Percentiles rank a stretch among this genome's conserved stretches.
These are phyloP conservation scores for Tympanopsis confertula DNA, from an alignment of 2,329 filamentous ascomycete genomes.

Conservation along the genomic window DNA sequence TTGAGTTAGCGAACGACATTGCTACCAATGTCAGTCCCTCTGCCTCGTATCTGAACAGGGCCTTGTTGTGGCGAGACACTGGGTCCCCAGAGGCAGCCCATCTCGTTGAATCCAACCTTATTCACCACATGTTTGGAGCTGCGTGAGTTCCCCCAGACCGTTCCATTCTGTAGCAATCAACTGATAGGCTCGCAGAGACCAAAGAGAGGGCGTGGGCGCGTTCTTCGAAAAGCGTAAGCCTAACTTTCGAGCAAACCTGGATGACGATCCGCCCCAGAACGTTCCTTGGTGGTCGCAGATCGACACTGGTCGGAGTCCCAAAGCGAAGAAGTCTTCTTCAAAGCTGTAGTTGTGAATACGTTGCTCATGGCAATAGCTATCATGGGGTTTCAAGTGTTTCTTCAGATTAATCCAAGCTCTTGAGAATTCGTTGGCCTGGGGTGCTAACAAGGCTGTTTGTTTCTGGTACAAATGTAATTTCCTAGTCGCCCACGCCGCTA, in stretches of 20 bases:
- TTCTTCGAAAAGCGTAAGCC: constrained; percentile 60
- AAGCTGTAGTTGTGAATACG: too few species aligned
- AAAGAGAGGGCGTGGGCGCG: constrained; percentile 55
- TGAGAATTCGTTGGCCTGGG: too few species aligned
- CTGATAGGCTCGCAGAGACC: constrained; percentile 27
- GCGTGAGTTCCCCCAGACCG: constrained; percentile 12
- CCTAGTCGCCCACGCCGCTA: too few species aligned
- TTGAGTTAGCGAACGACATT: constrained; percentile 56
- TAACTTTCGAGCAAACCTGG: constrained; percentile 47
- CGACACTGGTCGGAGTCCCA: background rate
- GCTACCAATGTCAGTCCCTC: constrained; percentile 54
- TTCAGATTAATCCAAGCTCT: too few species aligned
- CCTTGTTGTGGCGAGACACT: constrained; percentile 53
- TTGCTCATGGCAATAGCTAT: too few species aligned
- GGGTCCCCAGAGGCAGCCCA: constrained; percentile 57
- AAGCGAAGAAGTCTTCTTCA: background rate
- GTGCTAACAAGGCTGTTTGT: too few species aligned
- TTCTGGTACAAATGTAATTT: too few species aligned
- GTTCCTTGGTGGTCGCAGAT: constrained; percentile 59
- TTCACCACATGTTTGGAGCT: constrained; percentile 46
- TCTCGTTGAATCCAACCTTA: constrained; percentile 54
- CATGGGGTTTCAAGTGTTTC: too few species aligned
- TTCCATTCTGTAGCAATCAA: background rate
- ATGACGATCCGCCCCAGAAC: constrained; percentile 41
- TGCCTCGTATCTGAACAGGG: constrained; percentile 55